Percentiles rank a stretch among this genome's conserved stretches.
phyloP scores from a whole-genome alignment of 352 stramenopile genomes.

The Globisporangium mamillatum region DNA sequence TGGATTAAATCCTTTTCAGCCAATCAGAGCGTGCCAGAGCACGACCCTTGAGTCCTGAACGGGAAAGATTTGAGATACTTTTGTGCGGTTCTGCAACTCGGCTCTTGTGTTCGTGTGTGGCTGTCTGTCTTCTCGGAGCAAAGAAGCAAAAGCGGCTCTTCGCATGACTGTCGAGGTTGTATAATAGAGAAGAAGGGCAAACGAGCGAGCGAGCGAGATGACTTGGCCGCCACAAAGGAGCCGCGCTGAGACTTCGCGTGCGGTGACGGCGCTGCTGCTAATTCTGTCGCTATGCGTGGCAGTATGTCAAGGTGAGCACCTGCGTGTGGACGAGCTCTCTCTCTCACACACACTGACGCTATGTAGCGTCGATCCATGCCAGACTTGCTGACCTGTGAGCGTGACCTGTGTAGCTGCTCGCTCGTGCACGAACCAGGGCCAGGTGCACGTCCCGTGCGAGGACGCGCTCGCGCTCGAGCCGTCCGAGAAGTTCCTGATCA shows the following conservation, averaged over 20 bases:
- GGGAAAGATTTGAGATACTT: neutral
- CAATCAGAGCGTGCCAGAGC: neutral
- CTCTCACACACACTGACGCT: neutral
- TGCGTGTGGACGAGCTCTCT: neutral
- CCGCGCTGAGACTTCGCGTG: neutral
- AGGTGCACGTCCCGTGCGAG: constrained; percentile 46
- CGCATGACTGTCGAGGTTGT: neutral
- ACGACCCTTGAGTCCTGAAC: neutral
- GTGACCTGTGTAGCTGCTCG: neutral
- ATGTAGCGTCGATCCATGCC: too few species aligned
- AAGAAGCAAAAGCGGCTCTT: neutral
- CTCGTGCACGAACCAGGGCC: constrained; percentile 45
- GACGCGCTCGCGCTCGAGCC: constrained; percentile 42
- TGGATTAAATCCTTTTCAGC: neutral
- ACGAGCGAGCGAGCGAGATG: neutral
- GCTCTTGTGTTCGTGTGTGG: neutral
- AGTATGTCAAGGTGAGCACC: neutral
- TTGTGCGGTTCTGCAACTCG: neutral
- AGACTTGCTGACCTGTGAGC: too few species aligned
- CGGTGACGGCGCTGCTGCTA: neutral
- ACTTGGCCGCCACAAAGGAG: neutral
- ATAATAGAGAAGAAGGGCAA: neutral
- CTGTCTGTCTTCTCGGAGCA: neutral
- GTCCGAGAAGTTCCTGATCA: constrained; percentile 50
- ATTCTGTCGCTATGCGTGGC: neutral